These are phyloP conservation scores for Diaporthe sp. DNA, from an alignment of 2,329 filamentous ascomycete species.

Conservation along the genomic window DNA sequence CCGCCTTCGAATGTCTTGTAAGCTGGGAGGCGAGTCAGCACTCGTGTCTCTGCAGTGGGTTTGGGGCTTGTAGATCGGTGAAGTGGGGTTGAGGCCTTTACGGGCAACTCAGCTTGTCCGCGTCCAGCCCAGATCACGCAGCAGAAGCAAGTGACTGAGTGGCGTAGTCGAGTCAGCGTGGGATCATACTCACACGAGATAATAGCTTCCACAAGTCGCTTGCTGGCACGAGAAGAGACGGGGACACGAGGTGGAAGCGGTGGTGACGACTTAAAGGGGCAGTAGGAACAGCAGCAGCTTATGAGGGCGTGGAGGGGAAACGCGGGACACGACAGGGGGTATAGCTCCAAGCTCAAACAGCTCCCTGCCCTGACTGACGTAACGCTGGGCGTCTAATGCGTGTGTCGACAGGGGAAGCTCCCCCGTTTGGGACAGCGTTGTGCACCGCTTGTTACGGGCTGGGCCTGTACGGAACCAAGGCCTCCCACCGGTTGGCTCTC, in stretches of 20 bases:
- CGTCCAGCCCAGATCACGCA: background rate
- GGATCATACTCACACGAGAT: conserved; percentile 7
- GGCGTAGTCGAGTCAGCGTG: background rate
- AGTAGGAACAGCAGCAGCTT: background rate
- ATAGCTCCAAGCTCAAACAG: conserved; percentile 25
- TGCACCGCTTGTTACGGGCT: conserved; percentile 12
- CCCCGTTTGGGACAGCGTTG: background rate
- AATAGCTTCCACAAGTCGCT: background rate
- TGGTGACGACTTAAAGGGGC: background rate
- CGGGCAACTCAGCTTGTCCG: background rate
- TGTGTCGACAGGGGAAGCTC: conserved; percentile 19
- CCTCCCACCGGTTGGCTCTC: conserved; percentile 3
- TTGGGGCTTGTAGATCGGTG: background rate
- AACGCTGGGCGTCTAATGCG: background rate
- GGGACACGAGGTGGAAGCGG: background rate
- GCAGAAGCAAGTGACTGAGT: background rate
- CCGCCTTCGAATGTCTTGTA: background rate
- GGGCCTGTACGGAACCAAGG: background rate
- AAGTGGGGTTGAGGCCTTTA: conserved; percentile 3
- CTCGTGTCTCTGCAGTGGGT: background rate
- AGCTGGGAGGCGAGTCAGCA: conserved; percentile 17
- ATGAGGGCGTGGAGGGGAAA: conserved; percentile 13
- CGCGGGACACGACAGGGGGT: background rate
- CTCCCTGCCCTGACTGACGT: conserved; percentile 29
- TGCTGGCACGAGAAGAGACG: background rate